Percentiles rank a stretch among this genome's conserved stretches.
Evolutionary conservation across 1,284 basidiomycete species (phyloP).

Genomic region (Schizophyllum commune): DNA sequence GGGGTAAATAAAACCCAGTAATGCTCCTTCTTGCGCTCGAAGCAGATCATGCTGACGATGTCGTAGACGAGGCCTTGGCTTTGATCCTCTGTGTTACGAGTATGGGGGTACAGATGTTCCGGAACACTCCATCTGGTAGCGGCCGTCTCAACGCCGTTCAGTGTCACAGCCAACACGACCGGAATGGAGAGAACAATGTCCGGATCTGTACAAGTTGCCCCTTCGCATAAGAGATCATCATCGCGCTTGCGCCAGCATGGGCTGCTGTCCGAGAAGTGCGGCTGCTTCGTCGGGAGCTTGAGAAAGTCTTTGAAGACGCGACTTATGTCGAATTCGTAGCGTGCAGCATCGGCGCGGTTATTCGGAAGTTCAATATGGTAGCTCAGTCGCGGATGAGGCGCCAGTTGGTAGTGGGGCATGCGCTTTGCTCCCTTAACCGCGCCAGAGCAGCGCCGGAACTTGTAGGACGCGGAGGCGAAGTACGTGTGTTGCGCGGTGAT

Average conservation of each 20-base stretch:
- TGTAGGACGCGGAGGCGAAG: not conserved
- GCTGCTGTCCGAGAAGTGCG: not conserved
- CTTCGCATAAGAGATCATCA: not conserved
- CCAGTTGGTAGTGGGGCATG: not conserved
- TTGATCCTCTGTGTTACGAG: constrained; percentile 4
- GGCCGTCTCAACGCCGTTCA: constrained; percentile 1
- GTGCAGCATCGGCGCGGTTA: not conserved
- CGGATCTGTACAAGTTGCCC: not conserved
- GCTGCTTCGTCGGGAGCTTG: not conserved
- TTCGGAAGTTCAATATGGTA: not conserved
- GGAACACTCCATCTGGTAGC: constrained; percentile 7
- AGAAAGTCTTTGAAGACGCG: not conserved
- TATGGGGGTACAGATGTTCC: constrained; percentile 6
- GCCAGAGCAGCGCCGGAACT: not conserved
- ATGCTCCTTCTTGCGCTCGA: constrained; percentile 5
- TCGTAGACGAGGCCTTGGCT: constrained; percentile 11
- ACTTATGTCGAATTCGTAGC: not conserved
- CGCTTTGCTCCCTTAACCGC: not conserved
- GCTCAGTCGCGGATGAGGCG: not conserved
- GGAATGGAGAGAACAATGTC: not conserved
- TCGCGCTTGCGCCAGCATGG: not conserved
- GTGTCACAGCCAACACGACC: not conserved
- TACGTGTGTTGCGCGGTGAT: not conserved
- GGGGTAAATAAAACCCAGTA: constrained; percentile 9
- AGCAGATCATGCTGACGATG: constrained; percentile 10